phyloP scores from a whole-genome alignment of 2,329 filamentous ascomycete species.

The Alternaria metachromatica region DNA sequence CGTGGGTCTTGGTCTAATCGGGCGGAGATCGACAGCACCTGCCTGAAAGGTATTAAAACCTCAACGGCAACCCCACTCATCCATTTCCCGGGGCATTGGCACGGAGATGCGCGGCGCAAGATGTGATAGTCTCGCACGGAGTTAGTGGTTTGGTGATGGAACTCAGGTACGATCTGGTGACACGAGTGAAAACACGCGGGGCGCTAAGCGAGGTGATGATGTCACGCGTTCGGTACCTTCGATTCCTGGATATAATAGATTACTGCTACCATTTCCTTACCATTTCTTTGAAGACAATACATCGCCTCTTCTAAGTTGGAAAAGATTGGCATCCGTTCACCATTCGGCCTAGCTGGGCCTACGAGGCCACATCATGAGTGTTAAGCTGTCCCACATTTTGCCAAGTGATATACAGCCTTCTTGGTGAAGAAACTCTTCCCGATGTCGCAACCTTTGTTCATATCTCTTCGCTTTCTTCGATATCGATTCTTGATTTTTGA shows the following conservation, averaged over 20 bases:
- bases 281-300: neutral
- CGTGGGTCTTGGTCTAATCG: neutral
- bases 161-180: neutral
- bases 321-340: neutral
- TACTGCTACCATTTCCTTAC: neutral
- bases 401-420: neutral
- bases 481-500: neutral
- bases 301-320: neutral
- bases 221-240: neutral
- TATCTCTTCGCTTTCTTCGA: neutral
- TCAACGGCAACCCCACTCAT: neutral
- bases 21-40: constrained; percentile 13
- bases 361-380: neutral
- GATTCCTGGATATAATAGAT: neutral
- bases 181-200: neutral
- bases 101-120: neutral
- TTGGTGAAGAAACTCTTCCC: neutral
- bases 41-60: constrained; percentile 6
- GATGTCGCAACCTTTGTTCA: neutral
- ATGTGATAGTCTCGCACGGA: neutral
- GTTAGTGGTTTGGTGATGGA: neutral
- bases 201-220: constrained; percentile 1
- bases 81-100: neutral
- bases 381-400: neutral
- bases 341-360: neutral